phyloP scores from a whole-genome alignment of 129 eudicot genomes.

The Saposhnikovia divaricata region DNA sequence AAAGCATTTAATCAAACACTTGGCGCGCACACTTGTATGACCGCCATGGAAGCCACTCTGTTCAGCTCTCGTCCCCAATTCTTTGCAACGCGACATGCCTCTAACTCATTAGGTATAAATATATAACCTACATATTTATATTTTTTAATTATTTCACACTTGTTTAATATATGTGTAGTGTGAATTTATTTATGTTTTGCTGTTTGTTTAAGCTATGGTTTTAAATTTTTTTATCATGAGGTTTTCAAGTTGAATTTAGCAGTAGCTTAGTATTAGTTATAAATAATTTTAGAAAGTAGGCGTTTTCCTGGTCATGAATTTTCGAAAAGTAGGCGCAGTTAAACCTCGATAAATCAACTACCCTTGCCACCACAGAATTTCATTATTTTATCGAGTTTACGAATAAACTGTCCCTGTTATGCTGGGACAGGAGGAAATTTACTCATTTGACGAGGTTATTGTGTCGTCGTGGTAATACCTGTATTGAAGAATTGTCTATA shows the following conservation, averaged over 20 bases:
- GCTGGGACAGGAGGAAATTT: no score
- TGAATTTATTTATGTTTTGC: not conserved
- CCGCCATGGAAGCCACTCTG: conserved; percentile 37
- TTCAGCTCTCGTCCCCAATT: conserved; percentile 20
- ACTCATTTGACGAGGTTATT: no score
- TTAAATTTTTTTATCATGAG: not conserved
- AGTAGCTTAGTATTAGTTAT: not conserved
- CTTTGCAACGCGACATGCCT: not conserved
- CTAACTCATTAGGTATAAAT: conserved; percentile 9
- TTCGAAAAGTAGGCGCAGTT: not conserved
- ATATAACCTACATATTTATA: not conserved
- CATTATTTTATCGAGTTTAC: no score
- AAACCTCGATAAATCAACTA: no score
- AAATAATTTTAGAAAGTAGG: not conserved
- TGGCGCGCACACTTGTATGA: not conserved
- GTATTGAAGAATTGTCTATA: no score
- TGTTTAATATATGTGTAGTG: not conserved
- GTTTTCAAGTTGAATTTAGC: no score
- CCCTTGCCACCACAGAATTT: no score
- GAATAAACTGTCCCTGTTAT: no score
- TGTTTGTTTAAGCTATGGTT: not conserved
- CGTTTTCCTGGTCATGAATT: not conserved
- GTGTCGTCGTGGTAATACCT: no score
- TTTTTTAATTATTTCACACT: not conserved
- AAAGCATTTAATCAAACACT: not conserved